These are phyloP conservation scores for Euphorbia pulcherrima DNA, from an alignment of 345 rosid species.

Conservation along the genomic window DNA sequence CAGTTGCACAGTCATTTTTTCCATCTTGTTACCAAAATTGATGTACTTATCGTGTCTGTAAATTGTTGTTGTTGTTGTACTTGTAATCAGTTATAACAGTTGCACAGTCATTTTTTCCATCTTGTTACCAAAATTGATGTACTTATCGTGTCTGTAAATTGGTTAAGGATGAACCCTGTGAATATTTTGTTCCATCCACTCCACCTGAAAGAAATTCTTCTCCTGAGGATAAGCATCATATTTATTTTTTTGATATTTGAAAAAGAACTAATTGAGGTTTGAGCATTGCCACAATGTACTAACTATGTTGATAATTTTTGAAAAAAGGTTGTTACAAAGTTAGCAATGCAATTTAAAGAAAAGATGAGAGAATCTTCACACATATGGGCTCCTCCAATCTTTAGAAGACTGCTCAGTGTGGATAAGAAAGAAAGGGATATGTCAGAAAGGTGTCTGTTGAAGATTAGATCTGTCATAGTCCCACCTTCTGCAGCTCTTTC, in stretches of 20 bases:
- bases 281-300: not conserved
- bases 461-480: constrained; percentile 35
- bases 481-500: constrained; percentile 45
- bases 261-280: not conserved
- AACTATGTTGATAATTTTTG: constrained; percentile 12
- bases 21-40: not conserved
- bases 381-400: constrained; percentile 50
- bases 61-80: too few relatives aligned
- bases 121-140: not conserved
- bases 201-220: not conserved
- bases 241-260: not conserved
- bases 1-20: not conserved
- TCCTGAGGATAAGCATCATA: not conserved
- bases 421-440: constrained; percentile 55
- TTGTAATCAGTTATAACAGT: not conserved
- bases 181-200: not conserved
- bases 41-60: not conserved
- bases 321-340: constrained; percentile 43
- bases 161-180: not conserved
- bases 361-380: constrained; percentile 47
- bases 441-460: constrained; percentile 47
- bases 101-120: not conserved
- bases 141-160: not conserved
- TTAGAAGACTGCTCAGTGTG: constrained; percentile 50
- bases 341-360: constrained; percentile 37